Conservation (phyloP, 345 rosid genomes). For the Gossypium ekmanianum region DNA sequence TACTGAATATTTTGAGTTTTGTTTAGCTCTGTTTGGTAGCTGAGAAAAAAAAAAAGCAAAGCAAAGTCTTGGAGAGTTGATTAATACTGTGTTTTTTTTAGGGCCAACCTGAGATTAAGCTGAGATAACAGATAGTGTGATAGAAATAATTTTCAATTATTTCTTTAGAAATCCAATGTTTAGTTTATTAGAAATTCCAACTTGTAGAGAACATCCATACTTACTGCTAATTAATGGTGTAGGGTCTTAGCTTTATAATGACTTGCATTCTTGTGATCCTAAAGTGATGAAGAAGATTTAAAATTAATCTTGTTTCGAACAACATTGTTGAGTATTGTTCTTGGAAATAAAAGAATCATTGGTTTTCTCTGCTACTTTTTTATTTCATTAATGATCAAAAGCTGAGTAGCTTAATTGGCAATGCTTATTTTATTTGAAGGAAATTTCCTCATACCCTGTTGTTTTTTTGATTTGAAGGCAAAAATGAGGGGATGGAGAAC, state of each 20-base stretch:
- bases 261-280: neutral
- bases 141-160: neutral
- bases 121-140: neutral
- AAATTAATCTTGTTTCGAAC: neutral
- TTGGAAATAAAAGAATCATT: neutral
- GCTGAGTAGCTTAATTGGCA: neutral
- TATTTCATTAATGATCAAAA: neutral
- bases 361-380: no score
- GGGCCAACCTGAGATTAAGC: neutral
- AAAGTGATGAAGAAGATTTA: neutral
- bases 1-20: neutral
- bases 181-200: neutral
- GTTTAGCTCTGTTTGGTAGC: conserved; percentile 5
- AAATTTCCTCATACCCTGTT: neutral
- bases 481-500: conserved; percentile 28
- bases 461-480: conserved; percentile 19
- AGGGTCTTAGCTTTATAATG: neutral
- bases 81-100: neutral
- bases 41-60: neutral
- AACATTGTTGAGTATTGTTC: neutral
- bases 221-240: neutral
- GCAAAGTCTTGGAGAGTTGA: neutral
- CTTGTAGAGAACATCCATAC: neutral
- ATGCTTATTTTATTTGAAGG: neutral
- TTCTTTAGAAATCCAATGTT: neutral